A percentile compares a stretch with the other conserved stretches of the same genome.
These are phyloP conservation scores for Pythium brassicae DNA, from an alignment of 352 stramenopile species.

Conservation along the genomic window DNA sequence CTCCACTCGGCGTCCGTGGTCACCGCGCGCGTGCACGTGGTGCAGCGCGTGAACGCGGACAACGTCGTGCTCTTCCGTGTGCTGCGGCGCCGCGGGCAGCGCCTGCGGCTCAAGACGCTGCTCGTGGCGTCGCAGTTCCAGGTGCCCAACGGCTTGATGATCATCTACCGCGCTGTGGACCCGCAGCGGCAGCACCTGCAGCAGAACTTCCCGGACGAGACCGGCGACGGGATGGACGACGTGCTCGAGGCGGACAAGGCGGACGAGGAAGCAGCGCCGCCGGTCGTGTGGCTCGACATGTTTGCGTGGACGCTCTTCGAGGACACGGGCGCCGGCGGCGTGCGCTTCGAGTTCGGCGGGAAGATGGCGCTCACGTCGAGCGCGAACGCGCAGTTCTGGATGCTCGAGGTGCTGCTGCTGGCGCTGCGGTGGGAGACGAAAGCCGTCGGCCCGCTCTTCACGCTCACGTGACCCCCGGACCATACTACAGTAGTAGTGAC, in stretches of 20 bases:
- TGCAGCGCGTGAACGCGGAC: slow-evolving; percentile 34
- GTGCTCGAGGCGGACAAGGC: background rate
- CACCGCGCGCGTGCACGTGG: slow-evolving; percentile 19
- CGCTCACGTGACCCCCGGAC: slow-evolving; percentile 9
- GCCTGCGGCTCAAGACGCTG: slow-evolving; percentile 28
- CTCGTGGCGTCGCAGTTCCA: slow-evolving; percentile 33
- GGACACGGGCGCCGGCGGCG: slow-evolving; percentile 3
- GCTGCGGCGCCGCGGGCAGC: slow-evolving; percentile 19
- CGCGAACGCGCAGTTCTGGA: slow-evolving; percentile 16
- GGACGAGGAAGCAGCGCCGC: slow-evolving; percentile 7
- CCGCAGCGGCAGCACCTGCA: slow-evolving; percentile 11
- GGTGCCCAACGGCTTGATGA: slow-evolving; percentile 24
- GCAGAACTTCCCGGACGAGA: slow-evolving; percentile 14
- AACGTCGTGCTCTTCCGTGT: slow-evolving; percentile 34
- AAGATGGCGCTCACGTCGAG: slow-evolving; percentile 12
- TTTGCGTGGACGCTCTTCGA: slow-evolving; percentile 18
- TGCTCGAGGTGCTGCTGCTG: slow-evolving; percentile 17
- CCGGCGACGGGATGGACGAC: background rate
- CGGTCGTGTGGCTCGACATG: slow-evolving; percentile 18
- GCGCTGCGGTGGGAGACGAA: slow-evolving; percentile 13
- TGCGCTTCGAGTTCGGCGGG: slow-evolving; percentile 17
- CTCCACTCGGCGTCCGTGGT: slow-evolving; percentile 29
- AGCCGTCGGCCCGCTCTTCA: slow-evolving; percentile 9
- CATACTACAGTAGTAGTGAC: no score
- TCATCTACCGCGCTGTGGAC: slow-evolving; percentile 32